Evolutionary conservation across 78 protist genomes (phyloP), one percentile per base, ranked within the genome.

Genomic region (Trichosphaerium sp.): DNA sequence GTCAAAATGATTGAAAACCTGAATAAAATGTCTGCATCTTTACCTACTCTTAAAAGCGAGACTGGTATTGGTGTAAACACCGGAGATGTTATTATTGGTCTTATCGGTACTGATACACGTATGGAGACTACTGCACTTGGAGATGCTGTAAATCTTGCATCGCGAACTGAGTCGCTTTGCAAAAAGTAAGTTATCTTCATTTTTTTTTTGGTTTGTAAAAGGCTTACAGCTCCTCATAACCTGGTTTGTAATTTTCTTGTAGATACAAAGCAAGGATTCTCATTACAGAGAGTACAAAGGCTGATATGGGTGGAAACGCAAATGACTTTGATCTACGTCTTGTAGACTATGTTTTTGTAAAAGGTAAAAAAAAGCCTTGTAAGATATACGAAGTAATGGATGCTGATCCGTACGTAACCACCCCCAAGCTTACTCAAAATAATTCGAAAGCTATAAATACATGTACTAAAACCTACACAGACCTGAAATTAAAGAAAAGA

Each of bases 1-100:
- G 39, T 77, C 42, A 71, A 76, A 28, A 77, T 77, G 83, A 64
- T 77, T 71, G 44, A 42, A 47, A 32, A 74, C 32, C 31, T 77
- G 37, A 71, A 77, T 54, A 65, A 69, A n/a, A 77, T 59, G 75
- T 23, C 39, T 23, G 58, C 54, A 10, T 47, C 51, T 47, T 47
- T 18, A 47, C 51, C 51, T 47, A n/a, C 21, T 21, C 21, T 18
- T 3, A 40, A 40, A 0, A 65, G 68, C 7, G 79, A 77, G 26
- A 59, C 72, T 23, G 83, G 83, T 32, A 70, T 77, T 15, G 83
- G 83, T 26, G 69, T 77, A n/a, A 77, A 77, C 47, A 77, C 83
- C 1, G 83, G 83, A 31, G 69, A 69, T 35, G 71, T 75, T 7
- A 64, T 77, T 21, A 64, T 60, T 38, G 83, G 83, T 31, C 68